A percentile compares a stretch with the other conserved stretches of the same genome.
phyloP scores from a whole-genome alignment of 306 rosid genomes.

The Rosa chinensis region DNA sequence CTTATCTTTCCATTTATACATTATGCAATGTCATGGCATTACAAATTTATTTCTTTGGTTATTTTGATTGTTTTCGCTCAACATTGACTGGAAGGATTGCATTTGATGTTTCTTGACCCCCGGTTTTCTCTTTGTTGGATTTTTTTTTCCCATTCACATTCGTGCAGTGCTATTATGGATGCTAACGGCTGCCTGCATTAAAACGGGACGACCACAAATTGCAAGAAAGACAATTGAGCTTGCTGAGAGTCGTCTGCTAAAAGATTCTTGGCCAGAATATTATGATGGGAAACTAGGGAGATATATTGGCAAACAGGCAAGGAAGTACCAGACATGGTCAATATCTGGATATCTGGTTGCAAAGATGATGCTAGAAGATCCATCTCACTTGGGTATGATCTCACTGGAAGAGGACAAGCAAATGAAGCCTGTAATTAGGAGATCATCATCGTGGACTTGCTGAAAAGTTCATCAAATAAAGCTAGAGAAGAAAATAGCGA shows the following conservation, averaged over 20 bases:
- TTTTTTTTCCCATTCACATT: constrained; percentile 19
- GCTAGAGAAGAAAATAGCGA: constrained; percentile 36
- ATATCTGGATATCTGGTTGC: constrained; percentile 91
- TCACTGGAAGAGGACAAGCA: constrained; percentile 91
- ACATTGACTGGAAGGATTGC: not conserved
- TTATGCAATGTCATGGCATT: not conserved
- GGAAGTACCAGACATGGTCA: constrained; percentile 93
- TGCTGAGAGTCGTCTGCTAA: constrained; percentile 75
- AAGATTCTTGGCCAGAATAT: constrained; percentile 93
- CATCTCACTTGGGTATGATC: constrained; percentile 89
- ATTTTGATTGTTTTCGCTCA: not conserved
- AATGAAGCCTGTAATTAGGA: constrained; percentile 77
- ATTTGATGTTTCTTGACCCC: not conserved
- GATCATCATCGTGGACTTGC: constrained; percentile 89
- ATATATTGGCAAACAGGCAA: constrained; percentile 82
- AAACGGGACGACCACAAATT: constrained; percentile 82
- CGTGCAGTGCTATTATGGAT: constrained; percentile 82
- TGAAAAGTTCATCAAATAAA: constrained; percentile 32
- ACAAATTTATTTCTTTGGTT: not conserved
- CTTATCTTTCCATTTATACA: not conserved
- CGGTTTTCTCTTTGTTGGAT: not conserved
- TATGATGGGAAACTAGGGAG: constrained; percentile 87
- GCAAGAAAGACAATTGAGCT: constrained; percentile 88
- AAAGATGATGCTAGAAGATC: constrained; percentile 93
- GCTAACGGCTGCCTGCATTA: constrained; percentile 88